These are phyloP conservation scores for Boletus subparvulus DNA, from an alignment of 768 basidiomycete species.

Conservation along the genomic window DNA sequence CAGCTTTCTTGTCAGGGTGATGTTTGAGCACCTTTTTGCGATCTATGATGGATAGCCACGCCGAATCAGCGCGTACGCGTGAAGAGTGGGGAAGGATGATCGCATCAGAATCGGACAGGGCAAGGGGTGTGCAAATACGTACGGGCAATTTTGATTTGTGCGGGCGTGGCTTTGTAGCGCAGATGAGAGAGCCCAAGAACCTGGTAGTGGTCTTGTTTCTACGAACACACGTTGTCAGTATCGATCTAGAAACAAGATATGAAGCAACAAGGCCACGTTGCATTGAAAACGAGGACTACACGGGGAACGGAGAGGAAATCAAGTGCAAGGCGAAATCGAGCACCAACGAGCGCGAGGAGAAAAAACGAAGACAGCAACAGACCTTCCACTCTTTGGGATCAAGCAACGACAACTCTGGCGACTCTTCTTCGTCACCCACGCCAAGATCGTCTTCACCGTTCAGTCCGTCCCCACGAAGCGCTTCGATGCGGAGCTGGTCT, in stretches of 20 bases:
- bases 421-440: conserved; percentile 88
- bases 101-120: conserved; percentile 13
- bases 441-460: conserved; percentile 81
- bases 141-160: conserved; percentile 97
- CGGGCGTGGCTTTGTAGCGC: conserved; percentile 80
- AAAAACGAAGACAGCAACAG: conserved; percentile 13
- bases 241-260: neutral
- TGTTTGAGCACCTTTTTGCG: conserved; percentile 99
- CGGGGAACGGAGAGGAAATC: neutral
- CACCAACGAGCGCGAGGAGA: neutral
- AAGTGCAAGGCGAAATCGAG: neutral
- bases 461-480: conserved; percentile 46
- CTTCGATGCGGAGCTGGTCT: conserved; percentile 50
- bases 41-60: conserved; percentile 49
- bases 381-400: conserved; percentile 99
- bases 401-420: conserved; percentile 60
- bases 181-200: conserved; percentile 93
- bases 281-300: neutral
- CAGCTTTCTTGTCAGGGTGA: conserved; percentile 95
- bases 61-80: neutral
- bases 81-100: neutral
- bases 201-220: conserved; percentile 99
- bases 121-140: conserved; percentile 36
- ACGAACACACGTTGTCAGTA: conserved; percentile 9
- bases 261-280: neutral